Base-by-base conservation (phyloP, 2,329 filamentous ascomycete genomes). In the Sclerotiophoma versabilis region DNA sequence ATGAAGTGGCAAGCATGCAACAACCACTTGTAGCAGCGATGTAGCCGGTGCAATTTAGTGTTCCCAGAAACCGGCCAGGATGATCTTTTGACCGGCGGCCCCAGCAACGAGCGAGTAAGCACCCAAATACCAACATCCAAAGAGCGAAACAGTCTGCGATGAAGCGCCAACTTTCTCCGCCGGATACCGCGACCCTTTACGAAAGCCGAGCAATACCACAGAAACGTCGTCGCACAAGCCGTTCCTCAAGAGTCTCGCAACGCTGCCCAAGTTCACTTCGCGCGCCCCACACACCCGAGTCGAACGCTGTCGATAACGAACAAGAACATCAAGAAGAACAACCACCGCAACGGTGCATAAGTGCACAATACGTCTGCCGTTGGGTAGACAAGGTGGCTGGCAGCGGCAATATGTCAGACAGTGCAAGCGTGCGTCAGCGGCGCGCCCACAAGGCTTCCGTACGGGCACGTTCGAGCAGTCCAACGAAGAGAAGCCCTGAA, bases 401-500 rank as follows among this genome's bases (percentile, higher is more conserved):
- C 42, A 45, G 30, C 26, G 42, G 19, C 17, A 33, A 34, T 15
- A 45, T 45, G 42, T 33, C 42, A 19, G 29, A 45, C 27, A 11
- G 29, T 23, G 12, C 42, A 17, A 45, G 42, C 42, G 14, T 17
- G 23, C 14, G 37, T 19, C 42, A 33, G 42, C 42, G 42, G 30
- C 42, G 42, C 29, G 42, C 42, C 17, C 42, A 22, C 42, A 45
- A 34, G 42, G 29, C 42, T 19, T 29, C 19, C 42, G 27, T 34
- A 17, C 42, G 42, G 29, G 19, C 42, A 19, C 42, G 42, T 33
- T 45, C 42, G 20, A 19, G n/a, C 29, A 45, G 42, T 20, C 42
- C 42, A 34, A 45, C 42, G 12, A 45, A 45, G 29, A 45, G 27
- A 25, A 45, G 42, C 29, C 42, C 29, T 32, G 42, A 45, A 45